Conservation (phyloP, 2,329 filamentous ascomycete genomes). For the Fusarium sp. region DNA sequence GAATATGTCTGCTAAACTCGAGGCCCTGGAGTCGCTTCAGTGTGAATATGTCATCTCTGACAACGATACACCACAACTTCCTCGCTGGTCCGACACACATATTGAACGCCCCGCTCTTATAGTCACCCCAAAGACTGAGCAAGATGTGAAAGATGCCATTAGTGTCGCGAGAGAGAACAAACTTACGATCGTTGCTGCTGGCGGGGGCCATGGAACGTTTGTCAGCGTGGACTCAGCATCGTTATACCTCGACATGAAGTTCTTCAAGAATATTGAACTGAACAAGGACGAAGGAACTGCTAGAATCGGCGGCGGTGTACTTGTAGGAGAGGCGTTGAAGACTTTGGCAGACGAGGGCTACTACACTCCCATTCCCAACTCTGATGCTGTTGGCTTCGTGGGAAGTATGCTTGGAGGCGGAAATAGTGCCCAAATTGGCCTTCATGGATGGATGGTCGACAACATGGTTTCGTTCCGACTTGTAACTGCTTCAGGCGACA, state of each 20-base stretch:
- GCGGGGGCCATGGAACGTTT: conserved; percentile 45
- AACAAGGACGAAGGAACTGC: conserved; percentile 41
- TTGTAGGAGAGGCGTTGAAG: conserved; percentile 42
- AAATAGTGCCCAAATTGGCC: conserved; percentile 39
- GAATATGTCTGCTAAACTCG: conserved; percentile 14
- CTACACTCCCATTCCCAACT: conserved; percentile 46
- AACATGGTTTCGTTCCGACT: conserved; percentile 43
- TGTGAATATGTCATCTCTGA: not conserved
- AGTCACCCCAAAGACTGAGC: conserved; percentile 41
- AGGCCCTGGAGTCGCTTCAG: not conserved
- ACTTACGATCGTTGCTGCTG: conserved; percentile 42
- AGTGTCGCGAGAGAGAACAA: conserved; percentile 41
- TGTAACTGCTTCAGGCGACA: conserved; percentile 33
- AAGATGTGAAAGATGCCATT: conserved; percentile 44
- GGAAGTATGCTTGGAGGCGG: conserved; percentile 44
- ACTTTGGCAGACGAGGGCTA: conserved; percentile 38
- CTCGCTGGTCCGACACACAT: conserved; percentile 47
- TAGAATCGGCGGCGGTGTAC: conserved; percentile 44
- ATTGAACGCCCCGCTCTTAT: conserved; percentile 42
- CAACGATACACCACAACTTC: not conserved
- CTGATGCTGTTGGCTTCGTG: conserved; percentile 43
- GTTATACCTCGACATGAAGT: conserved; percentile 48
- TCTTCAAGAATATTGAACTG: conserved; percentile 44
- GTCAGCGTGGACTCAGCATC: conserved; percentile 42
- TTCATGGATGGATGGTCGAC: conserved; percentile 49